phyloP scores from a whole-genome alignment of 176 grass and related monocot genomes.

The Luzula sylvatica region DNA sequence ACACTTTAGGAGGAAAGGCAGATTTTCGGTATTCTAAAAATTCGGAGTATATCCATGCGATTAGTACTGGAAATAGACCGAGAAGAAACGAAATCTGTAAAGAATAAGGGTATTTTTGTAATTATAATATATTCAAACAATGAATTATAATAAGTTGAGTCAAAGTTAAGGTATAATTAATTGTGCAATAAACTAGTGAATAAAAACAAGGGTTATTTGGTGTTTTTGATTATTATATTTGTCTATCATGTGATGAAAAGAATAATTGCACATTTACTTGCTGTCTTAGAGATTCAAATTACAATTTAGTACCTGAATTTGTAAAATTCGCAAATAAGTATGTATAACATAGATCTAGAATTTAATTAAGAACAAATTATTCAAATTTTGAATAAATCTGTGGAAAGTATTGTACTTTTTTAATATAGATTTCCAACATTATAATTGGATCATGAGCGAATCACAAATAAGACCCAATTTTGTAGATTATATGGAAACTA shows the following conservation, averaged over 20 bases:
- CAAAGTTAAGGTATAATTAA: background rate
- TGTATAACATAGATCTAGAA: background rate
- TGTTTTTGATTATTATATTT: too few relatives aligned
- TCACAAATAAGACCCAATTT: background rate
- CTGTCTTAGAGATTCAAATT: background rate
- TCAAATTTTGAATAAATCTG: background rate
- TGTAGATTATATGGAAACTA: too few relatives aligned
- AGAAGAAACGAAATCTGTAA: conserved; percentile 62
- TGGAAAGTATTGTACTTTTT: too few relatives aligned
- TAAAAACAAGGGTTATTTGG: background rate
- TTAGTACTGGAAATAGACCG: conserved; percentile 43
- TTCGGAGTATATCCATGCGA: conserved; percentile 63
- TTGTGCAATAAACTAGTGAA: background rate
- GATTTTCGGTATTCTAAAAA: conserved; percentile 42
- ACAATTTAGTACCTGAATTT: background rate
- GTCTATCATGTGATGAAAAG: background rate
- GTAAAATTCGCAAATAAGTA: background rate
- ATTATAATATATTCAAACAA: background rate
- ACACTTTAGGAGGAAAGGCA: conserved; percentile 42
- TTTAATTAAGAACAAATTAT: background rate
- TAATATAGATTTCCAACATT: too few relatives aligned
- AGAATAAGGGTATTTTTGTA: conserved; percentile 9
- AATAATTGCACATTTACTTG: background rate
- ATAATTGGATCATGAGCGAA: background rate
- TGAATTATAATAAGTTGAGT: too few relatives aligned